Conservation (phyloP, 2,329 filamentous ascomycete genomes). For the Magnaporthales sp. region DNA sequence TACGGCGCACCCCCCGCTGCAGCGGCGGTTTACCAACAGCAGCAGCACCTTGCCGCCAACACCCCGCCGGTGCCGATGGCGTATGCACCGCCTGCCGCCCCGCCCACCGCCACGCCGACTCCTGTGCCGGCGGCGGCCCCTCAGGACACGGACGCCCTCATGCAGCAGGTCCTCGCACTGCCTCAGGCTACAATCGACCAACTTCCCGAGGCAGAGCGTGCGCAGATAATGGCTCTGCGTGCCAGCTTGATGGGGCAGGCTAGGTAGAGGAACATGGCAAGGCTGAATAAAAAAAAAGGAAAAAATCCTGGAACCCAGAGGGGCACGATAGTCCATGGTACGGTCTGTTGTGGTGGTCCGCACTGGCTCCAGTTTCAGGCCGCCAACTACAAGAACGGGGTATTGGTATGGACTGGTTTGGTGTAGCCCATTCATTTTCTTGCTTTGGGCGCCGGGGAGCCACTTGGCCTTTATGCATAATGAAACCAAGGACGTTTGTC, state of each 20-base stretch:
- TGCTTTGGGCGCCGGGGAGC: not conserved
- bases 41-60: conserved; percentile 20
- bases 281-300: not conserved
- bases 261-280: not conserved
- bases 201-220: conserved; percentile 64
- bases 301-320: not conserved
- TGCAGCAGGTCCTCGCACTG: conserved; percentile 74
- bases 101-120: conserved; percentile 20
- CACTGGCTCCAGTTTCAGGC: not conserved
- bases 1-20: conserved; percentile 10
- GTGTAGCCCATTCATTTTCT: not conserved
- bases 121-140: conserved; percentile 25
- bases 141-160: conserved; percentile 52
- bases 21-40: conserved; percentile 19
- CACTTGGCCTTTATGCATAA: not conserved
- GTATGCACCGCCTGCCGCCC: conserved; percentile 24
- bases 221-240: conserved; percentile 71
- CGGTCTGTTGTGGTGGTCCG: not conserved
- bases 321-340: not conserved
- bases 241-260: conserved; percentile 30
- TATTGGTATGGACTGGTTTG: not conserved
- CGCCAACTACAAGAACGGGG: not conserved
- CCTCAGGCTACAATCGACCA: conserved; percentile 72
- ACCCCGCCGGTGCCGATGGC: conserved; percentile 27
- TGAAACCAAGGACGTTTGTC: not conserved